Evolutionary conservation across 441 rosid genomes (phyloP).

Genomic region (Macaranga tanarius): DNA sequence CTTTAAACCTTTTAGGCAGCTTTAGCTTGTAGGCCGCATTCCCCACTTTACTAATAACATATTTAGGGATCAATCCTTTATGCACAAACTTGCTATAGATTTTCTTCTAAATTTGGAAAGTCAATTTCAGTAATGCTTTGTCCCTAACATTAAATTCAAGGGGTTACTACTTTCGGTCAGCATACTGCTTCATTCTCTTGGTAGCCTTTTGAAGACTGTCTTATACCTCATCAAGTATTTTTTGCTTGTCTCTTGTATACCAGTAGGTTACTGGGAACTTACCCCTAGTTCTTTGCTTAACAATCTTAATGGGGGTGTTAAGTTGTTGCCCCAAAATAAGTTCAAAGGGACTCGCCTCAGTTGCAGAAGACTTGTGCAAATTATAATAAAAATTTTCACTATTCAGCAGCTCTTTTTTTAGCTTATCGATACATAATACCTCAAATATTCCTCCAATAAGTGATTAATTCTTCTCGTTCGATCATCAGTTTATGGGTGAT

Average conservation of each 20-base stretch:
- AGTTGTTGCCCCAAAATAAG: not conserved
- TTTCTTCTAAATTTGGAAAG: not conserved
- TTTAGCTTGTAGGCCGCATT: not conserved
- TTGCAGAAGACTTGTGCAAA: not conserved
- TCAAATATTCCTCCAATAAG: not conserved
- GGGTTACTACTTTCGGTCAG: not conserved
- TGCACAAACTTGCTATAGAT: not conserved
- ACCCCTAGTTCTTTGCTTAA: rapidly evolving
- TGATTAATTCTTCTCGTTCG: not conserved
- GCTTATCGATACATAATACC: not conserved
- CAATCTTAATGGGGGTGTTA: not conserved
- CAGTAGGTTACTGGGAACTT: not conserved
- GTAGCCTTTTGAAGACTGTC: not conserved
- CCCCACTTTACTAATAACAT: not conserved
- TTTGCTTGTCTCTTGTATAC: not conserved
- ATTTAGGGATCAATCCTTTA: not conserved
- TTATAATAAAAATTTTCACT: not conserved
- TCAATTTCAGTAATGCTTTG: no score
- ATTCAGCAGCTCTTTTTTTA: not conserved
- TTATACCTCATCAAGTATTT: not conserved
- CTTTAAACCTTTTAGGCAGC: not conserved
- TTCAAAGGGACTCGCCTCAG: not conserved
- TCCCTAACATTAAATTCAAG: no score
- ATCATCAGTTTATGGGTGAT: not conserved
- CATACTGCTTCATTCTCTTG: not conserved